Percentiles rank a stretch among this genome's conserved stretches.
Conservation (phyloP, 495 filamentous ascomycete genomes). For the Penicillium crystallinum region DNA sequence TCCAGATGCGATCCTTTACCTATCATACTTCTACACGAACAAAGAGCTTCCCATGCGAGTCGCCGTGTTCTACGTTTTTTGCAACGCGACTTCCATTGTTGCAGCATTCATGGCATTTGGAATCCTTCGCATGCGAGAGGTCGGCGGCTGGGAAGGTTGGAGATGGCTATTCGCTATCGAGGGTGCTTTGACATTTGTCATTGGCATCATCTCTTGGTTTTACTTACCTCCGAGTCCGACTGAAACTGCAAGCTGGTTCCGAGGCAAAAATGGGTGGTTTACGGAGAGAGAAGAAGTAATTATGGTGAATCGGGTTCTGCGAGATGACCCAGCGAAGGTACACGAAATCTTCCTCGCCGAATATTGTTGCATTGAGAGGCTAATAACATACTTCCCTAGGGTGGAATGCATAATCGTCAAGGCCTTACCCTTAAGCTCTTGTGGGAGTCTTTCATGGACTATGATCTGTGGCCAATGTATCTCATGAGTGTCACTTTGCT, state of each 20-base stretch:
- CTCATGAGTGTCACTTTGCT: slow-evolving; percentile 42
- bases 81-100: slow-evolving; percentile 52
- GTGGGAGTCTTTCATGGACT: slow-evolving; percentile 53
- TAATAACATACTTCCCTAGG: neutral
- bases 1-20: slow-evolving; percentile 42
- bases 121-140: slow-evolving; percentile 53
- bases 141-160: slow-evolving; percentile 53
- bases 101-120: slow-evolving; percentile 57
- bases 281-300: slow-evolving; percentile 59
- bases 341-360: too few species aligned
- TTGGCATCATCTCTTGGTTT: slow-evolving; percentile 53
- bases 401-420: slow-evolving; percentile 51
- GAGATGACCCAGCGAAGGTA: slow-evolving; percentile 66
- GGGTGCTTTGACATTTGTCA: slow-evolving; percentile 37
- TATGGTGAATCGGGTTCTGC: slow-evolving; percentile 64
- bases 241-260: slow-evolving; percentile 53
- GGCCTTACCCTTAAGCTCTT: slow-evolving; percentile 48
- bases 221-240: slow-evolving; percentile 47
- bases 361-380: neutral
- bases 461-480: slow-evolving; percentile 64
- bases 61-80: slow-evolving; percentile 56
- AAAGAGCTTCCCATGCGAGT: slow-evolving; percentile 55
- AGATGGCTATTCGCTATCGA: slow-evolving; percentile 52
- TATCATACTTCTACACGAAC: slow-evolving; percentile 60
- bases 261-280: slow-evolving; percentile 61